A percentile compares a stretch with the other conserved stretches of the same genome.
These are phyloP conservation scores for Luffa aegyptiaca DNA, from an alignment of 306 rosid species.

Conservation along the genomic window DNA sequence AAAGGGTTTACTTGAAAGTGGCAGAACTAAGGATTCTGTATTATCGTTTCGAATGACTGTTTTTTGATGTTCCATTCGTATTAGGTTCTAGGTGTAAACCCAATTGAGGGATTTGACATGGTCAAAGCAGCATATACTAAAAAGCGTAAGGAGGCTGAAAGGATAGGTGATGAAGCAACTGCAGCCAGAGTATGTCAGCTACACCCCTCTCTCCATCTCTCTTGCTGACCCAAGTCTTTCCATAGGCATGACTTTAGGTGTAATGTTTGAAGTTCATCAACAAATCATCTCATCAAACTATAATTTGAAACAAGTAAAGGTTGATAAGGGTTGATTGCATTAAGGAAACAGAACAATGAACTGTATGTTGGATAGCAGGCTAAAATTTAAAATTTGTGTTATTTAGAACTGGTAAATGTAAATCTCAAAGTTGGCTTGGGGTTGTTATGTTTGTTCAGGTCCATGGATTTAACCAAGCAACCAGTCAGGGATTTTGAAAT, in stretches of 20 bases:
- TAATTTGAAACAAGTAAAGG: neutral
- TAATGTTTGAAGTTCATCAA: neutral
- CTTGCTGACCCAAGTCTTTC: neutral
- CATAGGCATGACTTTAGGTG: neutral
- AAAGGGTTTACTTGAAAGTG: neutral
- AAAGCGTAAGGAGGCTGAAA: constrained; percentile 71
- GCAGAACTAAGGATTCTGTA: neutral
- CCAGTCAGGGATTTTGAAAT: neutral
- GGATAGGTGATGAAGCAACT: constrained; percentile 62
- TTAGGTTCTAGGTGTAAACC: constrained; percentile 84
- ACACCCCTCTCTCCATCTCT: neutral
- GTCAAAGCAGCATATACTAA: constrained; percentile 57
- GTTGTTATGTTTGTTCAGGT: neutral
- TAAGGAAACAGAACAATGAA: neutral
- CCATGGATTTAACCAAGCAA: neutral
- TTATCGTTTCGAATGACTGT: neutral
- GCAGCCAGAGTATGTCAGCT: constrained; percentile 53
- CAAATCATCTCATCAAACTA: neutral
- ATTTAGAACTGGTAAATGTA: neutral
- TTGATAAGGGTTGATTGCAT: neutral
- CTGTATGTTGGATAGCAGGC: neutral
- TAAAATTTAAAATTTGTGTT: neutral
- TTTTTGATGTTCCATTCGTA: neutral
- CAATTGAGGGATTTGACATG: constrained; percentile 62
- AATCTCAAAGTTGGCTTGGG: neutral